Evolutionary conservation across 2,329 filamentous ascomycete species (phyloP).

Genomic region (Balansia obtecta): DNA sequence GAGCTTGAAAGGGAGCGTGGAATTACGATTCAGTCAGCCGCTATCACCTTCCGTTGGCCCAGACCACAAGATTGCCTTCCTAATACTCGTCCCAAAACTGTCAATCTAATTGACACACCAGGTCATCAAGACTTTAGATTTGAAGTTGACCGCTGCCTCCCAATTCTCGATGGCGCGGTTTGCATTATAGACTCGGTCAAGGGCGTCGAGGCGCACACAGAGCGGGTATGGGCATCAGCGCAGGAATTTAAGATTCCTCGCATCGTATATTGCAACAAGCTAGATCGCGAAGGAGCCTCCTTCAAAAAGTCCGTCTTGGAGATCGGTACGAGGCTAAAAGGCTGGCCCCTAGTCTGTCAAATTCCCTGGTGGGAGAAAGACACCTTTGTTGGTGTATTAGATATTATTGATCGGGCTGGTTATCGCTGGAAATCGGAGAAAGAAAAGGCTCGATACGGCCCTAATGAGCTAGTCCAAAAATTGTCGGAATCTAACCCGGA

Average conservation of each 20-base stretch:
- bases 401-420: constrained; percentile 64
- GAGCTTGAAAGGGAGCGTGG: constrained; percentile 84
- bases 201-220: constrained; percentile 91
- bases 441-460: constrained; percentile 23
- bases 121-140: constrained; percentile 97
- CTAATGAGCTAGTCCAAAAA: constrained; percentile 22
- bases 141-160: constrained; percentile 82
- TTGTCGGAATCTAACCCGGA: constrained; percentile 33
- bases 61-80: constrained; percentile 33
- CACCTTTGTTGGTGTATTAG: constrained; percentile 69
- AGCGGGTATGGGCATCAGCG: constrained; percentile 90
- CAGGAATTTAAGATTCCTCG: constrained; percentile 75
- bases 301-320: constrained; percentile 82
- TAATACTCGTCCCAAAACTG: constrained; percentile 43
- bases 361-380: constrained; percentile 90
- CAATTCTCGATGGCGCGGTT: constrained; percentile 80
- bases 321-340: constrained; percentile 64
- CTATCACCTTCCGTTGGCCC: constrained; percentile 92
- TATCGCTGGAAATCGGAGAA: constrained; percentile 52
- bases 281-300: constrained; percentile 63
- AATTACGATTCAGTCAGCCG: constrained; percentile 95
- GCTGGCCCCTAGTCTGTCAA: constrained; percentile 84
- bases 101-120: constrained; percentile 92
- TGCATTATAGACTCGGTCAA: constrained; percentile 88
- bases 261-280: constrained; percentile 65